Base-by-base conservation (phyloP, 192 early-diverging fungal genomes). In the Polychytrium aggregatum region DNA sequence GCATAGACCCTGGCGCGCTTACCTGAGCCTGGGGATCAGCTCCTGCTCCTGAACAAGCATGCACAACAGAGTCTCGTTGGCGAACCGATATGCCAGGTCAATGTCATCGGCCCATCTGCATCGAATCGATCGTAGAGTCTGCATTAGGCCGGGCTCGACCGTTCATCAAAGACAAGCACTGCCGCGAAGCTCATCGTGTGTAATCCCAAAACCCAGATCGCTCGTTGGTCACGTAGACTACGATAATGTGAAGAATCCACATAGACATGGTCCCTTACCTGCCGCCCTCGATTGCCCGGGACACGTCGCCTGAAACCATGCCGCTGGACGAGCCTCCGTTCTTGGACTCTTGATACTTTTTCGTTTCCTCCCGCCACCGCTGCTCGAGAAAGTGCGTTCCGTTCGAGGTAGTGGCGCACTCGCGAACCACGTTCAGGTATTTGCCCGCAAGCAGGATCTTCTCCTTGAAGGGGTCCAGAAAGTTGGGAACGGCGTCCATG, bases 381-480 rank as follows among this genome's bases (percentile, higher is more conserved):
- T n/a, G n/a, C n/a, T n/a, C n/a, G n/a, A n/a, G n/a, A n/a, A n/a
- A n/a, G n/a, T n/a, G n/a, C n/a, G n/a, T n/a, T n/a, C n/a, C n/a
- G n/a, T n/a, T n/a, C n/a, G n/a, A n/a, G n/a, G n/a, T 52, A 5
- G 76, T 72, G n/a, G 81, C 81, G 57, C 86, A 93, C 46, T 88
- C 89, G 0, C 86, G 68, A 21, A 97, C 70, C 1, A 95, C 90
- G 59, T 98, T 97, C 37, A 96, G 61, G 56, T 98, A 97, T 60
- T 92, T 92, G 33, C 96, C 96, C 0, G 92, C 85, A 17, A 83
- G 62, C 49, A 98, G 57, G 41, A 97, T 84, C 60, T 90, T 90
- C 3, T 72, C 71, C 20, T 82, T 72, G 17, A 82, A 72, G 5
- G 82, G 78, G 4, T 77, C 77, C 36, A 98, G 62, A 37, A 94